Evolutionary conservation across 371 early-diverging fungal species (phyloP).

Genomic region (Mortierella sp.): DNA sequence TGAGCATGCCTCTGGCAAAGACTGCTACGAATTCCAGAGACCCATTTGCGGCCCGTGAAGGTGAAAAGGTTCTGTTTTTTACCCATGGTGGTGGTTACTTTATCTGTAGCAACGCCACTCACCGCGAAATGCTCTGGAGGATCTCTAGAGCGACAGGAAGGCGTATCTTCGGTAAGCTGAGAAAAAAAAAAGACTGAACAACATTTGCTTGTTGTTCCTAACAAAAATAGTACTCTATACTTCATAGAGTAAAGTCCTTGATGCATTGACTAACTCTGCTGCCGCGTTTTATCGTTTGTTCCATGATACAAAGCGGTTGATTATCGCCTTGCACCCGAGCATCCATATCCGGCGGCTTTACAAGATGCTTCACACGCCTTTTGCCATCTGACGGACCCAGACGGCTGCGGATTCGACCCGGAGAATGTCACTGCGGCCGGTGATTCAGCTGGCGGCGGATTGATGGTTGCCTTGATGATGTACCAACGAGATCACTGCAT

Average conservation of each 20-base stretch:
- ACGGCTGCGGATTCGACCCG: slow-evolving; percentile 42
- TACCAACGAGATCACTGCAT: slow-evolving; percentile 55
- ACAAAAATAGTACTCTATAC: no score
- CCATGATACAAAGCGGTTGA: slow-evolving; percentile 48
- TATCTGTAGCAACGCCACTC: slow-evolving; percentile 69
- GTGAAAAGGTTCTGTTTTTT: slow-evolving; percentile 68
- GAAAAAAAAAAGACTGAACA: no score
- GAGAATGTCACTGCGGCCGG: slow-evolving; percentile 63
- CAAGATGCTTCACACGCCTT: slow-evolving; percentile 56
- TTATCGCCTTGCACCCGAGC: slow-evolving; percentile 58
- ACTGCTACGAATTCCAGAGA: slow-evolving; percentile 24
- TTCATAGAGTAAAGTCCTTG: no score
- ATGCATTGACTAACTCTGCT: no score
- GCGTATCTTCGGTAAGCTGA: slow-evolving; percentile 61
- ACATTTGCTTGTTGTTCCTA: no score
- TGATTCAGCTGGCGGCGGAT: slow-evolving; percentile 75
- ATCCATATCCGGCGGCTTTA: slow-evolving; percentile 57
- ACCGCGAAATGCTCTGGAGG: slow-evolving; percentile 66
- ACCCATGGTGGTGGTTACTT: slow-evolving; percentile 77
- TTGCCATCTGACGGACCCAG: slow-evolving; percentile 39
- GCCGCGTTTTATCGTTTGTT: not conserved
- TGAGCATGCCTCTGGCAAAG: slow-evolving; percentile 27
- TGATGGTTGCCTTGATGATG: slow-evolving; percentile 55
- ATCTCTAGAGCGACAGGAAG: slow-evolving; percentile 63
- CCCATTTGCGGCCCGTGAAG: slow-evolving; percentile 47